phyloP scores from a whole-genome alignment of 202 grass and related monocot genomes.

The Schoenoplectus triqueter region DNA sequence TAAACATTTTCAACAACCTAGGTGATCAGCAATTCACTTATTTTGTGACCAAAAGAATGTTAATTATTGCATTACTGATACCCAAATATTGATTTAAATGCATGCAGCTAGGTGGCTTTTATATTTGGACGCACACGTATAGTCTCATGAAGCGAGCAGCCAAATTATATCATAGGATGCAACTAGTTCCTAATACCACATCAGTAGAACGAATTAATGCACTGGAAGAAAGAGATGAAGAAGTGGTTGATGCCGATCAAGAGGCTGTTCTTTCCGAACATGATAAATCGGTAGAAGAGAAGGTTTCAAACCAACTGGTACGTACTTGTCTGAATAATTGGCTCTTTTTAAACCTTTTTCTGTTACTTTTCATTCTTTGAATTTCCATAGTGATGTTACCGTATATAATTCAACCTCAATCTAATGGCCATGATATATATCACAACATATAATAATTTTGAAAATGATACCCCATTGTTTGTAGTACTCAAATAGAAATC shows the following conservation, averaged over 20 bases:
- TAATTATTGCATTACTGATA: background rate
- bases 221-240: constrained; percentile 2
- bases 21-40: background rate
- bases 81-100: constrained; percentile 22
- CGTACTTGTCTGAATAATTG: background rate
- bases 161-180: constrained; percentile 37
- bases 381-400: constrained; percentile 10
- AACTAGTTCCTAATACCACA: background rate
- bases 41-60: background rate
- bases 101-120: constrained; percentile 67
- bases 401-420: background rate
- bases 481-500: background rate
- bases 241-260: background rate
- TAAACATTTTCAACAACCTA: background rate
- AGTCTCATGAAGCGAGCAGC: constrained; percentile 63
- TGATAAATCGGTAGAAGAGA: constrained; percentile 33
- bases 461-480: constrained; percentile 15
- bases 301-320: constrained; percentile 47
- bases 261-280: constrained; percentile 33
- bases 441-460: constrained; percentile 6
- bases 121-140: constrained; percentile 70
- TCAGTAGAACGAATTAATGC: constrained; percentile 19
- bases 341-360: background rate
- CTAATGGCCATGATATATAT: background rate
- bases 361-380: background rate